Percentiles rank a stretch among this genome's conserved stretches.
Conservation (phyloP, 495 filamentous ascomycete species). For the Podospora didyma region DNA sequence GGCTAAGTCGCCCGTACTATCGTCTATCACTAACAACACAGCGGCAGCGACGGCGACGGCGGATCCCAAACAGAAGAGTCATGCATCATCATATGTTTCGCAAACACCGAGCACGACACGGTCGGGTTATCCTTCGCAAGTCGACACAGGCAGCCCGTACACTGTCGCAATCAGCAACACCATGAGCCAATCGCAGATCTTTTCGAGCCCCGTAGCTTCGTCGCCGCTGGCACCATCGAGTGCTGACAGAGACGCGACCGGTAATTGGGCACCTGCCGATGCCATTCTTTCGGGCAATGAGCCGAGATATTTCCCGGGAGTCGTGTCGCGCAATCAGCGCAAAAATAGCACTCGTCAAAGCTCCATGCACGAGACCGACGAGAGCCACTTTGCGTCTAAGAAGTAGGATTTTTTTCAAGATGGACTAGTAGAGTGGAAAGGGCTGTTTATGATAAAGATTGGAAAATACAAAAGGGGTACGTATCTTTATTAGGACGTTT, state of each 20-base stretch:
- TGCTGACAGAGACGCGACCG: neutral
- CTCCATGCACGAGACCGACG: conserved; percentile 38
- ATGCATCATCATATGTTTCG: neutral
- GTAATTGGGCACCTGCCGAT: conserved; percentile 5
- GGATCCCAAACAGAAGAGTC: conserved; percentile 20
- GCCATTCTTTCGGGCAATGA: conserved; percentile 47
- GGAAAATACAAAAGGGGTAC: no score
- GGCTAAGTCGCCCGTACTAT: conserved; percentile 25
- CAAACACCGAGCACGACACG: conserved; percentile 9
- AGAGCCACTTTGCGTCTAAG: neutral
- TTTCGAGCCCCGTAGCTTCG: conserved; percentile 14
- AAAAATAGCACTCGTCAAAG: conserved; percentile 41
- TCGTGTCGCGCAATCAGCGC: conserved; percentile 57
- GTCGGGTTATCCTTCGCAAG: conserved; percentile 14
- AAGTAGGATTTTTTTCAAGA: neutral
- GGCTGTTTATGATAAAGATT: no score
- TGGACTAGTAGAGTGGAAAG: neutral
- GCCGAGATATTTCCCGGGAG: conserved; percentile 68
- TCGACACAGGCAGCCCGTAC: conserved; percentile 19
- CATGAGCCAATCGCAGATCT: conserved; percentile 15
- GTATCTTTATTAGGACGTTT: no score
- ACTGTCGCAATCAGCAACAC: conserved; percentile 1
- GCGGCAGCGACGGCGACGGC: conserved; percentile 11
- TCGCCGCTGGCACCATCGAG: conserved; percentile 10
- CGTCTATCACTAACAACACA: conserved; percentile 20